Percentiles rank a stretch among this genome's conserved stretches.
These are phyloP conservation scores for Chiua virens DNA, from an alignment of 768 basidiomycete species.

Conservation along the genomic window DNA sequence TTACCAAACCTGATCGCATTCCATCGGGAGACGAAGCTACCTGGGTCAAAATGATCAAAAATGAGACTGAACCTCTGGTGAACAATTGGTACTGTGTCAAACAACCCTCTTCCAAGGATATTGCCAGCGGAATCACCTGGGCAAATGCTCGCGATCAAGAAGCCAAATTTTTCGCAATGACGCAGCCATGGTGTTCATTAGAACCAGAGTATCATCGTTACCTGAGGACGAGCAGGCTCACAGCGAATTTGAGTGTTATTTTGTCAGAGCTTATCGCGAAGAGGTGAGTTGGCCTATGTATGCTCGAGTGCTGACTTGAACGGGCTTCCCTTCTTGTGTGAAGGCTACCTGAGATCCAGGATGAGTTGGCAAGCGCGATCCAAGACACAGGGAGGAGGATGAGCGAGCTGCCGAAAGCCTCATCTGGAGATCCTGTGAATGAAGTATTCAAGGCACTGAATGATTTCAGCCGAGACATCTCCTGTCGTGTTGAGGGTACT, in stretches of 20 bases:
- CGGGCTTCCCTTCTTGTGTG: not conserved
- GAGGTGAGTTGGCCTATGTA: conserved; percentile 39
- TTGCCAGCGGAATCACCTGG: conserved; percentile 44
- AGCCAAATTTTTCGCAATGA: conserved; percentile 52
- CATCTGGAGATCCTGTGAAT: conserved; percentile 54
- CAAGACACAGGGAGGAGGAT: conserved; percentile 36
- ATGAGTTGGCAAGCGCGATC: conserved; percentile 53
- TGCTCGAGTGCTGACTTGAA: not conserved
- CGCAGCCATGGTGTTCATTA: conserved; percentile 53
- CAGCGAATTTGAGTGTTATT: conserved; percentile 55
- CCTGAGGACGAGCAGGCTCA: conserved; percentile 56
- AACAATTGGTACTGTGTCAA: conserved; percentile 42
- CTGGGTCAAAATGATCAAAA: conserved; percentile 59
- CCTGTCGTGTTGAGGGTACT: conserved; percentile 50
- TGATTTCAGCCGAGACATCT: conserved; percentile 46
- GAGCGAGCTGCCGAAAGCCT: conserved; percentile 45
- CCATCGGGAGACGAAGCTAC: conserved; percentile 17
- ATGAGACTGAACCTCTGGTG: conserved; percentile 39
- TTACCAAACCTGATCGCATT: conserved; percentile 73
- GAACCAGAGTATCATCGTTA: conserved; percentile 50
- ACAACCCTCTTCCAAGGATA: conserved; percentile 34
- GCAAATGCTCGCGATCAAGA: conserved; percentile 57
- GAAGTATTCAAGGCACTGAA: conserved; percentile 53
- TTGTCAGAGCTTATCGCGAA: conserved; percentile 63
- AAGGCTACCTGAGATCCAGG: conserved; percentile 63